These are phyloP conservation scores for Rhodomyrtus tomentosa DNA, from an alignment of 345 rosid species.

Conservation along the genomic window DNA sequence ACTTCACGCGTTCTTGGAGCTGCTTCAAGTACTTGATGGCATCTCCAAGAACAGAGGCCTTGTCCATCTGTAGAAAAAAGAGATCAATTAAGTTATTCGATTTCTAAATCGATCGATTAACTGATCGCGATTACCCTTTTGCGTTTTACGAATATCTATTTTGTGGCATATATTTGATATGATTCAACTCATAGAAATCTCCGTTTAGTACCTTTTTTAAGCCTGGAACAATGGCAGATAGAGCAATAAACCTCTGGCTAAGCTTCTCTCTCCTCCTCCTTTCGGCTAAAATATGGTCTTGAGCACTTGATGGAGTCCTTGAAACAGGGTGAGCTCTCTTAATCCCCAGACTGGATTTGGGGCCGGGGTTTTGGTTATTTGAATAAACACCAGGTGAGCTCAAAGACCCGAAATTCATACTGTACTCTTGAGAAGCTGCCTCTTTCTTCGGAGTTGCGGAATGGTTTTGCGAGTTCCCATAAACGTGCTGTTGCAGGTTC, in stretches of 20 bases:
- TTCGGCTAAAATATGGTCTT: constrained; percentile 45
- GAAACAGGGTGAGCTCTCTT: not conserved
- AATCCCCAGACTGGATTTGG: not conserved
- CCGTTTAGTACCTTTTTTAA: constrained; percentile 32
- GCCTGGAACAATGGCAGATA: constrained; percentile 44
- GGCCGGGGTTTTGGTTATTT: not conserved
- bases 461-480: not conserved
- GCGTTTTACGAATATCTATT: not conserved
- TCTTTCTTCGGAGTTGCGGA: not conserved
- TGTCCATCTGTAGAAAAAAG: constrained; percentile 1
- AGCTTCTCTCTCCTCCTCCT: constrained; percentile 51
- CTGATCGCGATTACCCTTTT: not conserved
- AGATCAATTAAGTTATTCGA: not conserved
- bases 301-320: constrained; percentile 27
- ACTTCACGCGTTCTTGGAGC: constrained; percentile 11
- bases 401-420: not conserved
- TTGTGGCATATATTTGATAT: not conserved
- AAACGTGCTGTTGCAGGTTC: not conserved
- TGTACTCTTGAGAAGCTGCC: not conserved
- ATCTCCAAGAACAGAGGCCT: constrained; percentile 16
- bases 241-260: constrained; percentile 45
- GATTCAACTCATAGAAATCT: not conserved
- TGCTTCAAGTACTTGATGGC: constrained; percentile 12
- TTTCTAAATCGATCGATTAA: not conserved
- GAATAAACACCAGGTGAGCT: not conserved